Evolutionary conservation across 1,284 basidiomycete species (phyloP).

Genomic region (Leccinum fallax): DNA sequence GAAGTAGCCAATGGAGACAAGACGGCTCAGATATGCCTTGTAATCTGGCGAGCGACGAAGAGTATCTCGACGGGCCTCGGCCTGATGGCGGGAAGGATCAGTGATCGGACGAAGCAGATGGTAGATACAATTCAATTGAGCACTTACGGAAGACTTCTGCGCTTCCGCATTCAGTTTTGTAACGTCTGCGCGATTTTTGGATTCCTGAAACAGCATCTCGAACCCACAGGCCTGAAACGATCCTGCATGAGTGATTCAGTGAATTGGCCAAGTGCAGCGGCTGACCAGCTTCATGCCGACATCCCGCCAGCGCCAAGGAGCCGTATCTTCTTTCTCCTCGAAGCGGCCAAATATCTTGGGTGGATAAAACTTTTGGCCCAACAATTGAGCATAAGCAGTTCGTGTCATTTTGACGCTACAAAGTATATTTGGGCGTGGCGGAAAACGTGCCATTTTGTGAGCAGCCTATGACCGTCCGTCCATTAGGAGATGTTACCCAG

Average conservation of each 20-base stretch:
- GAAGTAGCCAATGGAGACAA: constrained; percentile 74
- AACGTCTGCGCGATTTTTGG: constrained; percentile 52
- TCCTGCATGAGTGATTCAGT: background rate
- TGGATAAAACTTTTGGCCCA: constrained; percentile 90
- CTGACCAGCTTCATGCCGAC: constrained; percentile 87
- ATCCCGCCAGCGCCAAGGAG: constrained; percentile 76
- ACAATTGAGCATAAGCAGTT: constrained; percentile 89
- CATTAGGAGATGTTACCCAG: constrained; percentile 4
- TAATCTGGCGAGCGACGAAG: constrained; percentile 69
- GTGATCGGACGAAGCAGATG: background rate
- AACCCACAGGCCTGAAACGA: constrained; percentile 80
- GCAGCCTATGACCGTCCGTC: constrained; percentile 55
- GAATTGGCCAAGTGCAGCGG: background rate
- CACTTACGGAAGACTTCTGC: constrained; percentile 51
- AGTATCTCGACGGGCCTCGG: constrained; percentile 63
- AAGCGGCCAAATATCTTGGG: constrained; percentile 88
- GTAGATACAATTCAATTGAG: background rate
- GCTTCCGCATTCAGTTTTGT: constrained; percentile 41
- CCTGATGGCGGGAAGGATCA: constrained; percentile 38
- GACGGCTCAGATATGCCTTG: constrained; percentile 64
- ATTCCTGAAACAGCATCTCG: constrained; percentile 91
- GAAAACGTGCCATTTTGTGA: constrained; percentile 86
- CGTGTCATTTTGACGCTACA: constrained; percentile 77
- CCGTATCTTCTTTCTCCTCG: constrained; percentile 59
- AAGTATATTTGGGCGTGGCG: constrained; percentile 66